Percentiles rank a stretch among this genome's conserved stretches.
phyloP scores from a whole-genome alignment of 768 basidiomycete genomes.

The Sporobolomyces pararoseus region DNA sequence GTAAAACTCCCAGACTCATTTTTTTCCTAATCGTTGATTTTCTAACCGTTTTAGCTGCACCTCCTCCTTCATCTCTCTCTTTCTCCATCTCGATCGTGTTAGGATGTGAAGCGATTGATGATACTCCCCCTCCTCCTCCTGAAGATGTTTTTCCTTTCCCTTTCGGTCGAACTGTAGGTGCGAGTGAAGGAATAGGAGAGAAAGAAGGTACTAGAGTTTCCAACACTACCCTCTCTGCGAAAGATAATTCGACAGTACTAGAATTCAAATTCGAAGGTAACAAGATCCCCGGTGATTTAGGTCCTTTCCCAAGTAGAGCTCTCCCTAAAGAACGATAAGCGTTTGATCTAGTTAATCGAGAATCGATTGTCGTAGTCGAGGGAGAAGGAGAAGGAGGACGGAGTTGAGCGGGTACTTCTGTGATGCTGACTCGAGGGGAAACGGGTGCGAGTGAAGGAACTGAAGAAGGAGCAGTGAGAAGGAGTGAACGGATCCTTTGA shows the following conservation, averaged over 20 bases:
- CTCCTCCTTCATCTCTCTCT: background rate
- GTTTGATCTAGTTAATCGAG: constrained; percentile 22
- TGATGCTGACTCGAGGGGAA: background rate
- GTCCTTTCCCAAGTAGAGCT: constrained; percentile 3
- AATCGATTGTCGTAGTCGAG: background rate
- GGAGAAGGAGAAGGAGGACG: constrained; percentile 3
- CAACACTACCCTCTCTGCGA: background rate
- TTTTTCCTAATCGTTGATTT: constrained; percentile 3
- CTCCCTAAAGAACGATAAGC: constrained; percentile 20
- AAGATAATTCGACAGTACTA: background rate
- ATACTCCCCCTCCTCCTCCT: no score
- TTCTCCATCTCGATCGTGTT: no score
- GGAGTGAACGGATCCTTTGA: background rate
- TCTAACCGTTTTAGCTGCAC: background rate
- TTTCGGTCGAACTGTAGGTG: background rate
- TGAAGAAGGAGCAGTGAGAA: background rate
- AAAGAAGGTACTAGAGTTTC: background rate
- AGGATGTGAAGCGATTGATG: no score
- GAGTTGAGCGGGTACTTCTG: background rate
- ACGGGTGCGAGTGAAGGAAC: background rate
- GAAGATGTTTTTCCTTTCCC: background rate
- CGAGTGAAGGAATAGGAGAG: background rate
- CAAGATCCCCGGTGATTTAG: background rate
- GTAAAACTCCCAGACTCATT: background rate
- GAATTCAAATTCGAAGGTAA: background rate